Conservation (phyloP, 2,329 filamentous ascomycete species). For the Aspergillus intermedius region DNA sequence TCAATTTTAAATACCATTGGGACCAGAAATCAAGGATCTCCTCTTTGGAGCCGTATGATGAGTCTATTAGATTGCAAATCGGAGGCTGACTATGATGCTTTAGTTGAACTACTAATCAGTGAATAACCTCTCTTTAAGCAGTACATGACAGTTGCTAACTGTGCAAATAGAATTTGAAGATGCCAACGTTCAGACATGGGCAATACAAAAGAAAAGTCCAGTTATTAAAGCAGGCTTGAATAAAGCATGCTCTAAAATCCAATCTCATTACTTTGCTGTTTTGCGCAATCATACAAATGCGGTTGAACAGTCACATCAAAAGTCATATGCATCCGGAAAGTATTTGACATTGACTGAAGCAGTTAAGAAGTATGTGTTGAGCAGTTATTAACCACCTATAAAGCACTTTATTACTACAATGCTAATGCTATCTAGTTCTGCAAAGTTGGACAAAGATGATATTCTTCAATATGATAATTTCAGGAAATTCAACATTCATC, state of each 20-base stretch:
- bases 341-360: neutral
- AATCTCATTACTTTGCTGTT: neutral
- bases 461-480: neutral
- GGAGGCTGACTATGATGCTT: conserved; percentile 3
- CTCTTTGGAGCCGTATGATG: conserved; percentile 5
- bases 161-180: neutral
- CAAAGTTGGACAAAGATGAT: neutral
- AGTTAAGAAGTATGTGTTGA: neutral
- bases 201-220: neutral
- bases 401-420: neutral
- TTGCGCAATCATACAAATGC: neutral
- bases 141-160: neutral
- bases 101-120: conserved; percentile 2
- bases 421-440: neutral
- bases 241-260: neutral
- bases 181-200: neutral
- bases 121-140: neutral
- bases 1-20: conserved; percentile 2
- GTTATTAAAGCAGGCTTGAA: neutral
- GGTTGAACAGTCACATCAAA: neutral
- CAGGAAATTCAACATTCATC: neutral
- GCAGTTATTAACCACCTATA: neutral
- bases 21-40: conserved; percentile 1
- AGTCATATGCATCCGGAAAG: neutral
- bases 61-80: conserved; percentile 3